A percentile compares a stretch with the other conserved stretches of the same genome.
Evolutionary conservation across 441 rosid species (phyloP).

Genomic region (Bocquillonia castaneifolia): DNA sequence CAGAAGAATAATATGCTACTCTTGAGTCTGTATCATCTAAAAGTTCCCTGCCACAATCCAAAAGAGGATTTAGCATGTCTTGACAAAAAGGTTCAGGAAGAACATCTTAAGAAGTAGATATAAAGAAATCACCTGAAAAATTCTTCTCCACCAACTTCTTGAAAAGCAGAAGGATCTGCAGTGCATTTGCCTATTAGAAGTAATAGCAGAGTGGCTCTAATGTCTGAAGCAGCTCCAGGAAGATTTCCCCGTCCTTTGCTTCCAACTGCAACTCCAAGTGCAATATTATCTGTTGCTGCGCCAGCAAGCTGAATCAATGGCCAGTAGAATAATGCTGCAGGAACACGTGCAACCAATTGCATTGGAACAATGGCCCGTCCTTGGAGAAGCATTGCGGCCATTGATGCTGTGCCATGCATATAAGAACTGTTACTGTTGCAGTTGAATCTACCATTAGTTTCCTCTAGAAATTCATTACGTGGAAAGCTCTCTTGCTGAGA

Average conservation of each 20-base stretch:
- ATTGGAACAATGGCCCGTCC: conserved; percentile 92
- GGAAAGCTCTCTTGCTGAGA: conserved; percentile 38
- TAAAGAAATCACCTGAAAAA: conserved; percentile 68
- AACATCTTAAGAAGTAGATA: conserved; percentile 18
- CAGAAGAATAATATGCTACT: conserved; percentile 95
- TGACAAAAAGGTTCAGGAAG: conserved; percentile 10
- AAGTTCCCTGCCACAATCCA: conserved; percentile 64
- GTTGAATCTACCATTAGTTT: conserved; percentile 46
- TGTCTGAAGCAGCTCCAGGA: conserved; percentile 96
- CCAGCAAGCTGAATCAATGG: conserved; percentile 96
- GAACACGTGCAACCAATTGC: conserved; percentile 95
- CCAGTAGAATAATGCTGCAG: conserved; percentile 92
- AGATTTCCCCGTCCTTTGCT: conserved; percentile 99
- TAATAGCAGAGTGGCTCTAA: conserved; percentile 81
- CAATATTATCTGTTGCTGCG: conserved; percentile 93
- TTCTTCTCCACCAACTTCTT: conserved; percentile 88
- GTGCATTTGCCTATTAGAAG: conserved; percentile 97
- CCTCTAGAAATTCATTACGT: conserved; percentile 41
- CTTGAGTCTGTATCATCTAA: conserved; percentile 96
- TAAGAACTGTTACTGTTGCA: conserved; percentile 36
- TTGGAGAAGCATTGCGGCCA: conserved; percentile 89
- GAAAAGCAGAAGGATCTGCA: conserved; percentile 82
- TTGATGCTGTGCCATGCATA: conserved; percentile 64
- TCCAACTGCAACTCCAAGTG: conserved; percentile 99
- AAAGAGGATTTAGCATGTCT: conserved; percentile 11